A percentile compares a stretch with the other conserved stretches of the same genome.
phyloP scores from a whole-genome alignment of 2,329 filamentous ascomycete species.

The Stachybotrys echinatus region DNA sequence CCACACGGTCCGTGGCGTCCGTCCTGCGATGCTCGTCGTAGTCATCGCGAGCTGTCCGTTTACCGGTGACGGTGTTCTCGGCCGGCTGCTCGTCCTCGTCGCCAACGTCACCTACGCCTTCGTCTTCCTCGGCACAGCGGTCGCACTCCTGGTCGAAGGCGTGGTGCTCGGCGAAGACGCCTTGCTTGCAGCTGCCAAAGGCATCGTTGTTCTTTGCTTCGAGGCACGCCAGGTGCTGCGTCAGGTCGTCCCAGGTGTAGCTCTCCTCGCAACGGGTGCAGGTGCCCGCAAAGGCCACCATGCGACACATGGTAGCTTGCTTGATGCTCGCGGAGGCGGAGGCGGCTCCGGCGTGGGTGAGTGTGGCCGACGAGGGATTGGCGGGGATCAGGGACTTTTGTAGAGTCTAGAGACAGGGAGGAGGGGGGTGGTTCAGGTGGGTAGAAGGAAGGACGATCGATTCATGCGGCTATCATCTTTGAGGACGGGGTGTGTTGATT shows the following conservation, averaged over 20 bases:
- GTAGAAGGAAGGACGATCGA: too few relatives aligned
- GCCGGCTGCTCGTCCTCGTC: conserved; percentile 14
- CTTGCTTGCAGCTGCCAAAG: conserved; percentile 37
- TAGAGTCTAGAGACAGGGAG: too few relatives aligned
- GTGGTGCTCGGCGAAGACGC: conserved; percentile 37
- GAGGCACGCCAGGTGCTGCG: conserved; percentile 41
- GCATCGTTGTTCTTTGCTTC: conserved; percentile 42
- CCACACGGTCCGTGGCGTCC: not conserved
- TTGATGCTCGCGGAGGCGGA: too few relatives aligned
- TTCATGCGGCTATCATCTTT: too few relatives aligned
- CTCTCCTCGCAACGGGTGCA: conserved; percentile 36
- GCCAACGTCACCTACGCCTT: conserved; percentile 35
- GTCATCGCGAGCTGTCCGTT: conserved; percentile 13
- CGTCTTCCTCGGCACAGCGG: conserved; percentile 33
- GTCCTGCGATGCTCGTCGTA: conserved; percentile 9
- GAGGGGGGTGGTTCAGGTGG: too few relatives aligned
- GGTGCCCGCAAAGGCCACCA: conserved; percentile 36
- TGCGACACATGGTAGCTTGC: conserved; percentile 35
- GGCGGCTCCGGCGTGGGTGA: too few relatives aligned
- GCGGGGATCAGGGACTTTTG: too few relatives aligned
- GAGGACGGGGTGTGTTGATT: too few relatives aligned
- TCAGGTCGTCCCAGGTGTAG: conserved; percentile 38
- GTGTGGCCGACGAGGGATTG: too few relatives aligned
- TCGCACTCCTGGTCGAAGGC: conserved; percentile 43
- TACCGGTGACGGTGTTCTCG: conserved; percentile 3